Base-by-base conservation (phyloP, 805 yeast genomes). In the Wickerhamomyces rabaulensis region DNA sequence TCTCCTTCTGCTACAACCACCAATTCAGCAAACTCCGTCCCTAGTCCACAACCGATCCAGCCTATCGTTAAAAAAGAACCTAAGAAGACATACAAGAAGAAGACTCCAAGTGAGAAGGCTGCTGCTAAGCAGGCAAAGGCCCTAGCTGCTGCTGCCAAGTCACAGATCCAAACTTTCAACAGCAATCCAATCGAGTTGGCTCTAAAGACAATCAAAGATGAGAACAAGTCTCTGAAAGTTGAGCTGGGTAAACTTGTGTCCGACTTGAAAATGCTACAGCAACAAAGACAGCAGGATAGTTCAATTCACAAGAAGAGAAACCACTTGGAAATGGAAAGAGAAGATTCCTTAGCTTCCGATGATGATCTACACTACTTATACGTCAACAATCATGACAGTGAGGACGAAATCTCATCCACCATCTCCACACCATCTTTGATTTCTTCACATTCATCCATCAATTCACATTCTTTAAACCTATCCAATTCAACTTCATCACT, bases 191-290 rank as follows among this genome's bases (percentile, higher is more conserved):
- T 70, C 15, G 74, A 71, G 43, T 63, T 60, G 25, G 70, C 72
- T 19, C 64, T 74, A n/a, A 48, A 66, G 41, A 66, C 66, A 41
- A 68, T 73, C 42, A 71, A 70, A 47, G 72, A 71, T 49, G 79
- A 74, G 48, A 74, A 74, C 52, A 67, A 69, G 49, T 61, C 62
- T 39, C 52, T 74, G 38, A 74, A 73, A 56, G 50, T 67, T 31
- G 74, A 74, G 51, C 69, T 74, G 7, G 69, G 74, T 12, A 69
- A 66, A 46, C 59, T 74, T 8, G 78, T 74, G 4, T 63, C 72
- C 10, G 74, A 71, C 50, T 60, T 74, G 55, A 73, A 73, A 49
- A 49, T 56, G 16, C 48, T 73, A 35, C 64, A 69, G 42, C 45
- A 45, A 21, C 49, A 42, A n/a, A 29, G 44, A 31, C 7, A 41